Conservation (phyloP, 2,329 filamentous ascomycete genomes). For the Paecilomyces variotii region DNA sequence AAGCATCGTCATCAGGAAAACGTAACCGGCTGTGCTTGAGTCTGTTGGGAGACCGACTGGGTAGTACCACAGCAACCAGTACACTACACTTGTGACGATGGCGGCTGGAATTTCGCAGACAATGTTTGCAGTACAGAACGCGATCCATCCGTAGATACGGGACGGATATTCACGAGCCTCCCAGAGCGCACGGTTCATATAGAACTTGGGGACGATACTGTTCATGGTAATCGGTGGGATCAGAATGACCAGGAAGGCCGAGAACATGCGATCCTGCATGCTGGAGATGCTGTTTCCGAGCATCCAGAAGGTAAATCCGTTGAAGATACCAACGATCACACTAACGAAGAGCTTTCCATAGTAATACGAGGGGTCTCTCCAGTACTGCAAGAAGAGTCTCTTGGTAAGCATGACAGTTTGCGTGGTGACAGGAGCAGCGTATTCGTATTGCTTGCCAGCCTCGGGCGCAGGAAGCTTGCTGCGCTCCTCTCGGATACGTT, state of each 20-base stretch:
- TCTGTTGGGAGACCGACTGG: conserved; percentile 62
- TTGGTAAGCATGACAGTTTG: conserved; percentile 62
- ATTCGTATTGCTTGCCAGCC: conserved; percentile 44
- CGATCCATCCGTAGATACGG: conserved; percentile 69
- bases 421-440: conserved; percentile 55
- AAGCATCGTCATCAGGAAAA: conserved; percentile 69
- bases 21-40: conserved; percentile 60
- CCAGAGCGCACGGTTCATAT: conserved; percentile 64
- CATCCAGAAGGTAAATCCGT: conserved; percentile 70
- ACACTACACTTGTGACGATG: conserved; percentile 56
- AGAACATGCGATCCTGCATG: conserved; percentile 74
- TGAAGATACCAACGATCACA: conserved; percentile 66
- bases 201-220: conserved; percentile 69
- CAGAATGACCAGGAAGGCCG: conserved; percentile 56
- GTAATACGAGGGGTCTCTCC: conserved; percentile 67
- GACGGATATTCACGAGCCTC: conserved; percentile 64
- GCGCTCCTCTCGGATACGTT: conserved; percentile 53
- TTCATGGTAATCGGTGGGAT: conserved; percentile 67
- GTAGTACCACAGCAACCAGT: conserved; percentile 72
- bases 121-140: conserved; percentile 66
- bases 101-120: conserved; percentile 65
- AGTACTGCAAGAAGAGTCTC: conserved; percentile 64
- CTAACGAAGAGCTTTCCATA: conserved; percentile 69
- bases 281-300: conserved; percentile 58
- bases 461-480: conserved; percentile 40